These are phyloP conservation scores for Fragaria ananassa DNA, from an alignment of 306 rosid species.

Conservation along the genomic window DNA sequence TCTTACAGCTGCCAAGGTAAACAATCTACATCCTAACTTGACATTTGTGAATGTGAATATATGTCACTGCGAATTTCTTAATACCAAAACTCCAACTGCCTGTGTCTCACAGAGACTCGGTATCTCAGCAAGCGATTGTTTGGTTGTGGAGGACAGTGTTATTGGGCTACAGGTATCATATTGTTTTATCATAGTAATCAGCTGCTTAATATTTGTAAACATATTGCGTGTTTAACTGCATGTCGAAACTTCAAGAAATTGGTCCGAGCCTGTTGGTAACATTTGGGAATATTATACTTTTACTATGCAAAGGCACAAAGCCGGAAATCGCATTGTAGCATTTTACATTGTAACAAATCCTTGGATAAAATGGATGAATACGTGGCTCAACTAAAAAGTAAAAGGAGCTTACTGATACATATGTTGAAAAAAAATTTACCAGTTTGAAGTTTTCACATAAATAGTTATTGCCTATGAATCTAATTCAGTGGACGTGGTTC, in stretches of 20 bases:
- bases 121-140: conserved; percentile 53
- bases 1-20: conserved; percentile 71
- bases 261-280: neutral
- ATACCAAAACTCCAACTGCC: conserved; percentile 2
- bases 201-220: conserved; percentile 2
- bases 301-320: neutral
- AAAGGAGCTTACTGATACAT: neutral
- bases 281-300: neutral
- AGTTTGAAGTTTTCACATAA: conserved; percentile 6
- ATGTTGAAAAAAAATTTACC: neutral
- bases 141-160: conserved; percentile 91
- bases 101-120: conserved; percentile 63
- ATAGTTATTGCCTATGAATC: conserved; percentile 7
- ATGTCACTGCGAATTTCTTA: neutral
- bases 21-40: neutral
- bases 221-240: conserved; percentile 3
- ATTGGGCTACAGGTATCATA: conserved; percentile 80
- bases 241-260: neutral
- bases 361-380: neutral
- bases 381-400: neutral
- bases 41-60: neutral
- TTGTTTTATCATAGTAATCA: conserved; percentile 1
- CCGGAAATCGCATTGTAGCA: neutral
- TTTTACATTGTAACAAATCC: no score
- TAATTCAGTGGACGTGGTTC: neutral